Evolutionary conservation across 2,329 filamentous ascomycete genomes (phyloP).

Genomic region (Phialophora tarda): DNA sequence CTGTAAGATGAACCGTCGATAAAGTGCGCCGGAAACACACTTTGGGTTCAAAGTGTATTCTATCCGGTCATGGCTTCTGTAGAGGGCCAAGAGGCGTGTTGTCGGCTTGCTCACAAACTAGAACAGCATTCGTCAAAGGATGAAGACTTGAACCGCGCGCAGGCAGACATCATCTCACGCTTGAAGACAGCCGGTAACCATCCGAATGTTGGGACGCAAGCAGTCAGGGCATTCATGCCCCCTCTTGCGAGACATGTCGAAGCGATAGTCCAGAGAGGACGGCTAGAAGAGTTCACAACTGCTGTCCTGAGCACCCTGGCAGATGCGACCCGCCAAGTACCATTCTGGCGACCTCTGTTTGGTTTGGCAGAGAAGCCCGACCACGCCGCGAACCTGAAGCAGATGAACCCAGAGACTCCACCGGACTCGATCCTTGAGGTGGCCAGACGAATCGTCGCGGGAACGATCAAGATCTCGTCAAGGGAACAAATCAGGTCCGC

Average conservation of each 20-base stretch:
- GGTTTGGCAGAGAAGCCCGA: constrained; percentile 20
- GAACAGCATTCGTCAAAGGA: constrained; percentile 10
- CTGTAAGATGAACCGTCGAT: not conserved
- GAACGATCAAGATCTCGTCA: constrained; percentile 1
- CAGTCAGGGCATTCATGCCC: constrained; percentile 5
- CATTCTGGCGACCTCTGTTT: constrained; percentile 34
- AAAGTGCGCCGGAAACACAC: not conserved
- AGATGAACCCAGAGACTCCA: constrained; percentile 4
- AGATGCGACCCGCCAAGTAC: constrained; percentile 30
- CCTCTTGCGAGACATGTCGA: constrained; percentile 20
- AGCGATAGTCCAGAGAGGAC: not conserved
- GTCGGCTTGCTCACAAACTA: constrained; percentile 13
- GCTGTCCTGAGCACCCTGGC: constrained; percentile 25
- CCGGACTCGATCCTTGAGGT: constrained; percentile 37
- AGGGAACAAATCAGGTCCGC: constrained; percentile 25
- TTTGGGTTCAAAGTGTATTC: not conserved
- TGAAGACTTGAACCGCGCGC: constrained; percentile 4
- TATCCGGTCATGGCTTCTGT: constrained; percentile 2
- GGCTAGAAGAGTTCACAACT: constrained; percentile 4
- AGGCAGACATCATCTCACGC: constrained; percentile 4
- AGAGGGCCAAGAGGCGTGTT: constrained; percentile 3
- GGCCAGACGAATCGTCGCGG: constrained; percentile 28
- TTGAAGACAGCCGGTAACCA: constrained; percentile 1
- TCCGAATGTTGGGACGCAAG: not conserved
- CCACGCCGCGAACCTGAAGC: not conserved